These are phyloP conservation scores for Lophium mytilinum DNA, from an alignment of 495 filamentous ascomycete genomes.

Conservation along the genomic window DNA sequence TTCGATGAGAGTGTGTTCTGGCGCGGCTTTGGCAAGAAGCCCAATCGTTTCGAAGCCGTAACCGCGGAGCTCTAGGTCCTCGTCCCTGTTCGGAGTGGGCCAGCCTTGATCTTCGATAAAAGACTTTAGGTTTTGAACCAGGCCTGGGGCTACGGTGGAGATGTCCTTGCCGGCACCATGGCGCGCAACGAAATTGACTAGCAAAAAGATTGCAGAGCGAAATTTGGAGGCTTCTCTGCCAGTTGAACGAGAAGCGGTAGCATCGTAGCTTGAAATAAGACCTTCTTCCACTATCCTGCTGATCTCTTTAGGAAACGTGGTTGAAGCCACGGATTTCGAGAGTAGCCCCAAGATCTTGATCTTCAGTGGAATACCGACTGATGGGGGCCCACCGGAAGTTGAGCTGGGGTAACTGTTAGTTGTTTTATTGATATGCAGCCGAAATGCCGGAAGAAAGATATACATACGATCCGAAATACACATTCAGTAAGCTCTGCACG, in stretches of 20 bases:
- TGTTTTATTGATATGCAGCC: background rate
- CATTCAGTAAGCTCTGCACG: conserved; percentile 54
- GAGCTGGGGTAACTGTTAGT: background rate
- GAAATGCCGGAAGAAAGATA: background rate
- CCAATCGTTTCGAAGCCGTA: conserved; percentile 70
- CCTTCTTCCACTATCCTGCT: conserved; percentile 61
- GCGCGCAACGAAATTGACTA: conserved; percentile 78
- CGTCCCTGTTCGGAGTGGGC: conserved; percentile 49
- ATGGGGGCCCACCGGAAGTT: conserved; percentile 37
- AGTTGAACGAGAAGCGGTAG: conserved; percentile 30
- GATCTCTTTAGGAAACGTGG: conserved; percentile 55
- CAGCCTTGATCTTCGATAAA: conserved; percentile 79
- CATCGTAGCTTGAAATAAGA: conserved; percentile 37
- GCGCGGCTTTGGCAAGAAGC: conserved; percentile 51
- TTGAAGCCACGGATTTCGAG: conserved; percentile 64
- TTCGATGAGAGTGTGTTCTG: conserved; percentile 46
- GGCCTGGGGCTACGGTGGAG: conserved; percentile 54
- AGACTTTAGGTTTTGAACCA: conserved; percentile 62
- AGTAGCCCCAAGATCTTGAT: conserved; percentile 65
- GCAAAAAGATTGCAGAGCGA: conserved; percentile 75
- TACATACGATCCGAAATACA: conserved; percentile 45
- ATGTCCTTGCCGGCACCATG: conserved; percentile 55
- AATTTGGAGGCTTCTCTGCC: conserved; percentile 67
- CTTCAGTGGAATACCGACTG: conserved; percentile 61
- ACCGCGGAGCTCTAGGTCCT: conserved; percentile 31